Evolutionary conservation across 1,139 yeast species (phyloP).

Genomic region (Suhomyces chickasaworum): DNA sequence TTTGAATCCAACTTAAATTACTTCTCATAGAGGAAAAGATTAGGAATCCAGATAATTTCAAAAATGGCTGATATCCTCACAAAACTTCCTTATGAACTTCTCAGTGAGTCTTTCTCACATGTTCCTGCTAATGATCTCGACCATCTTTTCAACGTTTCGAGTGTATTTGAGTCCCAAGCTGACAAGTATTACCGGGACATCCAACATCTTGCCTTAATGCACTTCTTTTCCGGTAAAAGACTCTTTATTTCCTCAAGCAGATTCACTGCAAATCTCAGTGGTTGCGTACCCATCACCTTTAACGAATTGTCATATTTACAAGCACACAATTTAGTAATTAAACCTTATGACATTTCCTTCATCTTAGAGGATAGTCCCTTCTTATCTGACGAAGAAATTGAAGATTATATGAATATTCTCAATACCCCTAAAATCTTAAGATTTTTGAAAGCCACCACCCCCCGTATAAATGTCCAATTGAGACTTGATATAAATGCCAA

Average conservation of each 20-base stretch:
- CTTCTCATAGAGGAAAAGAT: too few species aligned
- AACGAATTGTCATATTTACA: slow-evolving; percentile 20
- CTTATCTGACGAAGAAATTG: not conserved
- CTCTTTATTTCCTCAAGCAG: slow-evolving; percentile 20
- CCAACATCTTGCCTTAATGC: slow-evolving; percentile 23
- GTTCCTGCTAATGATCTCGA: slow-evolving; percentile 21
- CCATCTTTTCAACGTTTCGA: slow-evolving; percentile 18
- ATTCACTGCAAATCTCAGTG: not conserved
- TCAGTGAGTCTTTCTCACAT: slow-evolving; percentile 18
- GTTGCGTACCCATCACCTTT: slow-evolving; percentile 4
- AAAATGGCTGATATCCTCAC: slow-evolving; percentile 8
- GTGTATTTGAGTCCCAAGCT: slow-evolving; percentile 5
- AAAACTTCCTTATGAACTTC: slow-evolving; percentile 20
- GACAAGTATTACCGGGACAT: slow-evolving; percentile 15
- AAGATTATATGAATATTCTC: not conserved
- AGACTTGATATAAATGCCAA: slow-evolving; percentile 13
- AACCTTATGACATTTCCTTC: slow-evolving; percentile 24
- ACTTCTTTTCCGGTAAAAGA: slow-evolving; percentile 17
- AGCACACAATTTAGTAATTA: slow-evolving; percentile 19
- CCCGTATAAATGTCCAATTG: slow-evolving; percentile 17
- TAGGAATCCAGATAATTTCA: too few species aligned
- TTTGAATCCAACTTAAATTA: not conserved
- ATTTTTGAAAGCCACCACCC: slow-evolving; percentile 14
- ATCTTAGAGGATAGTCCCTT: slow-evolving; percentile 13
- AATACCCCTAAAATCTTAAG: not conserved